A percentile compares a stretch with the other conserved stretches of the same genome.
These are phyloP conservation scores for Suhomyces sp. DNA, from an alignment of 805 yeast species.

Conservation along the genomic window DNA sequence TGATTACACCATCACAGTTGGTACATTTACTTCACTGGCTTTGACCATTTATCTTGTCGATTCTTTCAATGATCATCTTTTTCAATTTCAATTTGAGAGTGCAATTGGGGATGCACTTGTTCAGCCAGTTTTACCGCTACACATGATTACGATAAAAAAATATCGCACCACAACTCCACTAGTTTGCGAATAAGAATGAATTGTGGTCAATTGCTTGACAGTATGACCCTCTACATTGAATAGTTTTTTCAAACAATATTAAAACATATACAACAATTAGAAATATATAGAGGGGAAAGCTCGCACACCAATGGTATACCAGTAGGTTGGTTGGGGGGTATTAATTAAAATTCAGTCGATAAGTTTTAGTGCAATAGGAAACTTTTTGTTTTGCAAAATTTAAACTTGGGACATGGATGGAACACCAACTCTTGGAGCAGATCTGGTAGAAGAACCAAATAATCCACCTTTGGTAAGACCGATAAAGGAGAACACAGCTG, in stretches of 20 bases:
- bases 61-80: neutral
- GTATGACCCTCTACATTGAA: neutral
- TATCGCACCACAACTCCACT: neutral
- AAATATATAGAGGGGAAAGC: neutral
- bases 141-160: neutral
- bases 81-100: neutral
- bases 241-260: neutral
- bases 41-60: neutral
- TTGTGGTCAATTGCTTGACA: neutral
- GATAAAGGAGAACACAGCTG: conserved; percentile 58
- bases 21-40: neutral
- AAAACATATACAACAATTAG: conserved; percentile 3
- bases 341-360: neutral
- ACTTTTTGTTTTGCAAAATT: conserved; percentile 12
- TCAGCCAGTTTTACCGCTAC: neutral
- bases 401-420: conserved; percentile 90
- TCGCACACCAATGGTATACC: neutral
- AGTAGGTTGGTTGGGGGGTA: neutral
- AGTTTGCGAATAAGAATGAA: neutral
- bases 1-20: no score
- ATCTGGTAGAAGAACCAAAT: conserved; percentile 32
- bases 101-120: neutral
- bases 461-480: conserved; percentile 53
- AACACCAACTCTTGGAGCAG: conserved; percentile 74
- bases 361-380: neutral